These are phyloP conservation scores for Boletus pseudopeckii DNA, from an alignment of 768 basidiomycete species.

Conservation along the genomic window DNA sequence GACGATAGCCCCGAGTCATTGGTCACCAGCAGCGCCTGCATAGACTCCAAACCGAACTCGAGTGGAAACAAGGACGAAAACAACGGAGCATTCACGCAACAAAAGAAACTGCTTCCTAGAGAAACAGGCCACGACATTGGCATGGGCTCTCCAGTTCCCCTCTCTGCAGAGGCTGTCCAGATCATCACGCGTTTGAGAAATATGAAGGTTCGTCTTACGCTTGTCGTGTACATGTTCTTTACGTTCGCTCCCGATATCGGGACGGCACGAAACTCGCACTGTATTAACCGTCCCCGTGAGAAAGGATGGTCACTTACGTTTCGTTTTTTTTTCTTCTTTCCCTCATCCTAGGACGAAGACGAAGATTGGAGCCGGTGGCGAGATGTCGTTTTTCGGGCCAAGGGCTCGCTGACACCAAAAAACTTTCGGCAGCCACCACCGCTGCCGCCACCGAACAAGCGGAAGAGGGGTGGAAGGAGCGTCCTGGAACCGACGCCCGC, in stretches of 20 bases:
- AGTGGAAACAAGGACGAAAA: neutral
- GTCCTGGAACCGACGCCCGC: constrained; percentile 8
- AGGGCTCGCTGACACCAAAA: constrained; percentile 49
- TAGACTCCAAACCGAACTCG: neutral
- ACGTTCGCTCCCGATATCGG: neutral
- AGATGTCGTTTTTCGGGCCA: constrained; percentile 78
- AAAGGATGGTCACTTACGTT: constrained; percentile 2
- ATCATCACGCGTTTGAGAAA: constrained; percentile 79
- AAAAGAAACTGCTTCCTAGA: constrained; percentile 63
- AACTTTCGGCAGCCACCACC: constrained; percentile 29
- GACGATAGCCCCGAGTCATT: constrained; percentile 49
- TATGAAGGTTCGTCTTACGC: constrained; percentile 58
- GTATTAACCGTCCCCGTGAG: neutral
- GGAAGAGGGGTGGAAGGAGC: constrained; percentile 51
- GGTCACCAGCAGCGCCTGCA: neutral
- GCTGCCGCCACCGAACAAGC: constrained; percentile 57
- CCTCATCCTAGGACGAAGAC: constrained; percentile 59
- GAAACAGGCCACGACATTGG: constrained; percentile 88
- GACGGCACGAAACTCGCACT: neutral
- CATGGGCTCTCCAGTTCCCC: constrained; percentile 79
- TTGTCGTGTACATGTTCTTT: neutral
- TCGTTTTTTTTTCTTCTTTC: neutral
- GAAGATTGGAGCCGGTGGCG: constrained; percentile 90
- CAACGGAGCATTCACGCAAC: neutral
- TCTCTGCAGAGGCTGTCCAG: constrained; percentile 71